phyloP scores from a whole-genome alignment of 192 early-diverging fungal genomes.

The Coemansia biformis region DNA sequence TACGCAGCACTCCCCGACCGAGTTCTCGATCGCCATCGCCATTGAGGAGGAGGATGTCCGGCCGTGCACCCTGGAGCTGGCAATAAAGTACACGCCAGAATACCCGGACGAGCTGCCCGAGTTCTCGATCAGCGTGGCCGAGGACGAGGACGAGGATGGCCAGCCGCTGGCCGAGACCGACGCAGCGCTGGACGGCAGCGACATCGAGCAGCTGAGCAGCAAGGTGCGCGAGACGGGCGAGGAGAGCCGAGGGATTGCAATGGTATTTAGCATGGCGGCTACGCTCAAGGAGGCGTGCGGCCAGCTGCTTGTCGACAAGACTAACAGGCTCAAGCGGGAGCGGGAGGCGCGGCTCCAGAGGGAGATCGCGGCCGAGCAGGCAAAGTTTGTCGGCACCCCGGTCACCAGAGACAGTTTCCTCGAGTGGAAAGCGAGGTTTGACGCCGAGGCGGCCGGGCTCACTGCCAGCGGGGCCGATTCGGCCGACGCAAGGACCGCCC shows the following conservation, averaged over 20 bases:
- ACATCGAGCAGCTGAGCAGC: slow-evolving; percentile 29
- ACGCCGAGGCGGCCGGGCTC: slow-evolving; percentile 55
- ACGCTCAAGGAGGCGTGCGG: slow-evolving; percentile 69
- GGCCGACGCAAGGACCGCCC: slow-evolving; percentile 24
- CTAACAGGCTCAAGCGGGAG: slow-evolving; percentile 44
- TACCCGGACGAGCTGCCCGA: slow-evolving; percentile 69
- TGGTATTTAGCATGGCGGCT: slow-evolving; percentile 81
- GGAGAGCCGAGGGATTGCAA: slow-evolving; percentile 83
- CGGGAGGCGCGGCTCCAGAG: slow-evolving; percentile 52
- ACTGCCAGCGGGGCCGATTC: neutral
- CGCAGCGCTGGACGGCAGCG: slow-evolving; percentile 36
- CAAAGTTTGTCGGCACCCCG: slow-evolving; percentile 72
- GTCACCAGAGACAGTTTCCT: slow-evolving; percentile 75
- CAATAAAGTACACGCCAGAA: slow-evolving; percentile 62
- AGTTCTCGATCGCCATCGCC: slow-evolving; percentile 56
- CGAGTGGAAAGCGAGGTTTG: slow-evolving; percentile 75
- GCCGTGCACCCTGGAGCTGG: slow-evolving; percentile 51
- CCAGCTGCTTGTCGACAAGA: slow-evolving; percentile 54
- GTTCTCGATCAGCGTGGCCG: slow-evolving; percentile 54
- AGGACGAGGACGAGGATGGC: slow-evolving; percentile 36
- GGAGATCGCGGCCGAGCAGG: slow-evolving; percentile 70
- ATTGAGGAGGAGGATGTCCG: slow-evolving; percentile 63
- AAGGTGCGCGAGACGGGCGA: slow-evolving; percentile 45
- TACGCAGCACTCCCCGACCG: slow-evolving; percentile 52
- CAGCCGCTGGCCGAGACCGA: slow-evolving; percentile 35